Percentiles rank a stretch among this genome's conserved stretches.
Evolutionary conservation across 768 basidiomycete genomes (phyloP).

Genomic region (Tricholoma sp.): DNA sequence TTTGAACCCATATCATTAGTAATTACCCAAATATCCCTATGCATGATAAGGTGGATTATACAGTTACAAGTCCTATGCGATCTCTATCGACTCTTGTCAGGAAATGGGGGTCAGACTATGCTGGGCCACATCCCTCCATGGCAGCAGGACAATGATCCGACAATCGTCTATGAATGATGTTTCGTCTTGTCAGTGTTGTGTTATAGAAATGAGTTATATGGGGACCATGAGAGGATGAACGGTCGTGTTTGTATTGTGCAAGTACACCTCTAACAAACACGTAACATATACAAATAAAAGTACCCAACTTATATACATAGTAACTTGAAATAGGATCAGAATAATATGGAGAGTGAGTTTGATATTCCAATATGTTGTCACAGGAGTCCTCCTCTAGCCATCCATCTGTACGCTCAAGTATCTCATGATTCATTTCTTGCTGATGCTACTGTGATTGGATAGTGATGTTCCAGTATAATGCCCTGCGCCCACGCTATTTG

Average conservation of each 20-base stretch:
- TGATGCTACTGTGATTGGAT: conserved; percentile 25
- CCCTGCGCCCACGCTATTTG: conserved; percentile 22
- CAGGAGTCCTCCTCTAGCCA: conserved; percentile 31
- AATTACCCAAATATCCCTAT: conserved; percentile 43
- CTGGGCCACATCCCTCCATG: conserved; percentile 25
- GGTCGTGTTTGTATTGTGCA: too few relatives aligned
- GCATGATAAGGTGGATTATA: conserved; percentile 39
- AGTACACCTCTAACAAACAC: too few relatives aligned
- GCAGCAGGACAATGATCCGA: too few relatives aligned
- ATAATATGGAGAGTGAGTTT: too few relatives aligned
- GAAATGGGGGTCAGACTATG: conserved; percentile 24
- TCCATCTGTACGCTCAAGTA: conserved; percentile 40
- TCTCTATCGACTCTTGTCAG: conserved; percentile 2
- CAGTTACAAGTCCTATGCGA: conserved; percentile 14
- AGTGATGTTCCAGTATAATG: conserved; percentile 35
- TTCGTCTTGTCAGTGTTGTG: conserved; percentile 28
- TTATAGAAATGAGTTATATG: too few relatives aligned
- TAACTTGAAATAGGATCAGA: too few relatives aligned
- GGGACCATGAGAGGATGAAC: too few relatives aligned
- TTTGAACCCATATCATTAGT: conserved; percentile 26
- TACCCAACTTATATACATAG: too few relatives aligned
- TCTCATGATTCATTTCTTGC: conserved; percentile 29
- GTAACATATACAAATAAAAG: too few relatives aligned
- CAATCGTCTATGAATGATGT: conserved; percentile 18
- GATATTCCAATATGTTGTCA: too few relatives aligned